Percentiles rank a stretch among this genome's conserved stretches.
phyloP scores from a whole-genome alignment of 2,329 filamentous ascomycete species.

The Monilinia polystroma region DNA sequence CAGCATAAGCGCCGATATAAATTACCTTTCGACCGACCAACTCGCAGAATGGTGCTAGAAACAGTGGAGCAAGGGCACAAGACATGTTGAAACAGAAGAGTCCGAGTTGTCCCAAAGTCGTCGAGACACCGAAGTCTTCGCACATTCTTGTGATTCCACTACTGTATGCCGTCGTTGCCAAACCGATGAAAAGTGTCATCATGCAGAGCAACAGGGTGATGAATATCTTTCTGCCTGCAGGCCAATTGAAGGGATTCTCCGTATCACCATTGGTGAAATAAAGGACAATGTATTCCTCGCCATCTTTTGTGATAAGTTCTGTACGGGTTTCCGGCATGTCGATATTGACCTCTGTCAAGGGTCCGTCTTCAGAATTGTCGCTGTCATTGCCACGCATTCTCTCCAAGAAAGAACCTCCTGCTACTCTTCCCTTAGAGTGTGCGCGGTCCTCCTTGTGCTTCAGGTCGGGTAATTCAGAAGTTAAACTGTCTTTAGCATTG shows the following conservation, averaged over 20 bases:
- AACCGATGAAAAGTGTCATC: slow-evolving; percentile 55
- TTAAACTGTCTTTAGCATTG: slow-evolving; percentile 1
- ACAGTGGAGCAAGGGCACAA: slow-evolving; percentile 78
- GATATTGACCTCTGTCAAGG: slow-evolving; percentile 46
- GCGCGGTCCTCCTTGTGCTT: slow-evolving; percentile 31
- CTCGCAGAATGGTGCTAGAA: slow-evolving; percentile 81
- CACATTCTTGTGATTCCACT: slow-evolving; percentile 50
- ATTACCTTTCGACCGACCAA: slow-evolving; percentile 81
- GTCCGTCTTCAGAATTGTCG: slow-evolving; percentile 36
- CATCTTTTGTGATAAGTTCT: slow-evolving; percentile 45
- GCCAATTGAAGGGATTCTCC: slow-evolving; percentile 55
- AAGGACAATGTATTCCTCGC: slow-evolving; percentile 48
- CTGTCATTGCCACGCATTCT: slow-evolving; percentile 40
- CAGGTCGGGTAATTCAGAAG: slow-evolving; percentile 13
- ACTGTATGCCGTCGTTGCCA: slow-evolving; percentile 54
- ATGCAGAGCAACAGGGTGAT: slow-evolving; percentile 49
- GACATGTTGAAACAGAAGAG: slow-evolving; percentile 77
- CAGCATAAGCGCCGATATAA: slow-evolving; percentile 60
- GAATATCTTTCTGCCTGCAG: slow-evolving; percentile 45
- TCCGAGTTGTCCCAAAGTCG: slow-evolving; percentile 48
- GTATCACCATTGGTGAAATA: slow-evolving; percentile 48
- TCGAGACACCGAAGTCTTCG: slow-evolving; percentile 45
- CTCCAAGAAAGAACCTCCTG: slow-evolving; percentile 44
- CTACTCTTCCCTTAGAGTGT: slow-evolving; percentile 40
- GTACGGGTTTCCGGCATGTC: slow-evolving; percentile 51